Percentiles rank a stretch among this genome's conserved stretches.
Conservation (phyloP, 2,329 filamentous ascomycete species). For the Fusarium concolor region DNA sequence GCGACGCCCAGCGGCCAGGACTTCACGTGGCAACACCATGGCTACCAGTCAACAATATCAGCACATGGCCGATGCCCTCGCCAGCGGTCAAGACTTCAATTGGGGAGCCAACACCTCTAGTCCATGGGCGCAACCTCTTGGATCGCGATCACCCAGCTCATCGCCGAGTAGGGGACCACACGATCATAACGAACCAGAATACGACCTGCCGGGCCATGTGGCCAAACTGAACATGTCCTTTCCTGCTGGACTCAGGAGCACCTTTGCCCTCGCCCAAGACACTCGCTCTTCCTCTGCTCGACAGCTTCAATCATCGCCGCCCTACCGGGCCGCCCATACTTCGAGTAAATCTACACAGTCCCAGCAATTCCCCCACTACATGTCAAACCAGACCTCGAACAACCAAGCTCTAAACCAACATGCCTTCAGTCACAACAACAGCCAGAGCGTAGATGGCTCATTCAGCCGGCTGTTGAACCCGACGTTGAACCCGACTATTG, state of each 20-base stretch:
- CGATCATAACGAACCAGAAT: constrained; percentile 58
- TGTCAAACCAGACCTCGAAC: constrained; percentile 56
- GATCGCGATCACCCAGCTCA: constrained; percentile 60
- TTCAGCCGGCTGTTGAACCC: constrained; percentile 39
- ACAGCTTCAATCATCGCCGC: constrained; percentile 55
- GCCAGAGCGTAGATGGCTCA: constrained; percentile 49
- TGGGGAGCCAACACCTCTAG: constrained; percentile 69
- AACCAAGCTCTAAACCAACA: constrained; percentile 50
- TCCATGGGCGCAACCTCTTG: constrained; percentile 68
- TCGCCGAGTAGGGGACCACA: constrained; percentile 70
- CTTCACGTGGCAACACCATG: constrained; percentile 54
- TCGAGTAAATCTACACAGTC: constrained; percentile 60
- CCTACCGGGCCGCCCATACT: constrained; percentile 50
- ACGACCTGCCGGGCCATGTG: constrained; percentile 54
- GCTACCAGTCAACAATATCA: constrained; percentile 47
- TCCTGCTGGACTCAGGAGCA: constrained; percentile 47
- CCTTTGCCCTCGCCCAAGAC: constrained; percentile 60
- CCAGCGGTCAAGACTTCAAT: neutral
- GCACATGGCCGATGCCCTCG: constrained; percentile 50
- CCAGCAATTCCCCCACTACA: constrained; percentile 57
- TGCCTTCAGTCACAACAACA: constrained; percentile 45
- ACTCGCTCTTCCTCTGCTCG: constrained; percentile 67
- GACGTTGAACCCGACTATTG: constrained; percentile 25
- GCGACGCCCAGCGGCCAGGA: constrained; percentile 50
- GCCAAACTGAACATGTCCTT: constrained; percentile 33